Evolutionary conservation across 2,329 filamentous ascomycete genomes (phyloP).

Genomic region (Chrysosporium keratinophilum): DNA sequence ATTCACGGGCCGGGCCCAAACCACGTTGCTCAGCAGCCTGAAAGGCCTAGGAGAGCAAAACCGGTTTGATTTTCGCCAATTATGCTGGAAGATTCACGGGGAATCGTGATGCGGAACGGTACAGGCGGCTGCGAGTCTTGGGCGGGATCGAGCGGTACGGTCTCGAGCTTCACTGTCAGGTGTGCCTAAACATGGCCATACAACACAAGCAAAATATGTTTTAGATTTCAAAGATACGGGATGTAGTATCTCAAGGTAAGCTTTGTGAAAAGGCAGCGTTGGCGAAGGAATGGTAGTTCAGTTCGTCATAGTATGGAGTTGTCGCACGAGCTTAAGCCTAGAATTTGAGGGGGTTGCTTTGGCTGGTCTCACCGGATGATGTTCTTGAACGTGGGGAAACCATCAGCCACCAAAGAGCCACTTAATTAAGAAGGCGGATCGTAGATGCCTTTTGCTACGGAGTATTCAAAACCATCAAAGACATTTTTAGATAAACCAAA

Average conservation of each 20-base stretch:
- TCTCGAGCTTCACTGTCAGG: background rate
- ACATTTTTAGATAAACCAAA: too few species aligned
- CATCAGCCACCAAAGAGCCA: background rate
- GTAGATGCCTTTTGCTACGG: background rate
- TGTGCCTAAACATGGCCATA: background rate
- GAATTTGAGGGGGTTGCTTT: background rate
- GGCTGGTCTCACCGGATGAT: background rate
- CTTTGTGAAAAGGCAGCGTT: background rate
- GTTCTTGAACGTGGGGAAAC: background rate
- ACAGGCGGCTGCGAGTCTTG: conserved; percentile 4
- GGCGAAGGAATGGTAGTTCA: background rate
- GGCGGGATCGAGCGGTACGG: background rate
- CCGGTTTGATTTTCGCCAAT: background rate
- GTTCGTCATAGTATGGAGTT: background rate
- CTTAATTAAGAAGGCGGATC: background rate
- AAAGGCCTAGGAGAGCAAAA: background rate
- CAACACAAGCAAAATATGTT: background rate
- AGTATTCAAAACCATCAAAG: background rate
- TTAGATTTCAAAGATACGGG: too few species aligned
- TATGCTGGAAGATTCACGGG: background rate
- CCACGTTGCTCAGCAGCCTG: background rate
- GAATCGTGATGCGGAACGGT: background rate
- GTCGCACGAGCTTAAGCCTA: background rate
- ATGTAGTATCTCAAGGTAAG: background rate
- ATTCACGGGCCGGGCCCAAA: background rate